Base-by-base conservation (phyloP, 164 flowering plant genomes). In the Euptelea pleiosperma region DNA sequence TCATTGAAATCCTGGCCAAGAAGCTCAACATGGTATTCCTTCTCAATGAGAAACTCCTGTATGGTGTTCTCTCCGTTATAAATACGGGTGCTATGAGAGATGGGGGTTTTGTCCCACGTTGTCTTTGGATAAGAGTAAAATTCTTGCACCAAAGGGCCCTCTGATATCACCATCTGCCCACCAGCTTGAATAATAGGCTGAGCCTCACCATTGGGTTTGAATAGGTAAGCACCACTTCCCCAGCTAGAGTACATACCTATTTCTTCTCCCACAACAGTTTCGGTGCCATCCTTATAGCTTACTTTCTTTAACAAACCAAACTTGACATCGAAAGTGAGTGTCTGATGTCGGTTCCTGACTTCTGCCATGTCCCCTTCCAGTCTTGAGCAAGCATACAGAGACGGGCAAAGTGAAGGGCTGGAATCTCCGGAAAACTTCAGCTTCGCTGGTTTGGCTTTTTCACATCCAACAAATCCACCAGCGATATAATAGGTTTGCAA, bases 1-100 rank as follows among this genome's bases (percentile, higher is more conserved):
- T 91, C 89, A 62, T 85, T 70, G 62, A 87, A 94, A 24, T 77
- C 76, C 2, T 51, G 18, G 2, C 85, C 89, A 65, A 84, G 68
- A 53, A 94, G 87, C 77, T 94, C 99, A 70, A 91, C 96, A 66
- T 91, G 96, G 62, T 94, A 94, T 69, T 94, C 99, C 72, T 86
- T 94, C 73, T 94, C 99, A 30, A 94, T 71, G 28, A 87, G 9
- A 57, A 75, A 68, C 48, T 81, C 83, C 65, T 94, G 98, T 18
- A 84, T 52, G 1, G 83, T 69, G 64, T 72, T 71, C 5, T 70
- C 84, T 52, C 79, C 82, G 57, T 66, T 76, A 52, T 85, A 94
- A 7, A 91, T 43, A 8, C 96, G 91, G 41, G 98, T 91, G 69
- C 91, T 89, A 47, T 87, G 89, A 9, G 98, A 87, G 49, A 94